Evolutionary conservation across 2,329 filamentous ascomycete genomes (phyloP).

Genomic region (Ciborinia camelliae): DNA sequence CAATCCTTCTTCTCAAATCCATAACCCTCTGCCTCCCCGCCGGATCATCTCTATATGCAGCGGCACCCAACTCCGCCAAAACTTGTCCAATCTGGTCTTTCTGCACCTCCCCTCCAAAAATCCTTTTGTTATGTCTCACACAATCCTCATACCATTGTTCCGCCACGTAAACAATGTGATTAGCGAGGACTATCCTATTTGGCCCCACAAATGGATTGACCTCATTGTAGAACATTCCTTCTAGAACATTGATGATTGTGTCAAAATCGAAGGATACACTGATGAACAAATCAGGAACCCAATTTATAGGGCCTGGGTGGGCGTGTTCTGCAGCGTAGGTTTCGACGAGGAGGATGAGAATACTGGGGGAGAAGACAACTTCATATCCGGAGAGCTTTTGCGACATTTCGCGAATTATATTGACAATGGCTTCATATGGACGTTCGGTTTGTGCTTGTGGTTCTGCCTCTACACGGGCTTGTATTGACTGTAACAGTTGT

Average conservation of each 20-base stretch:
- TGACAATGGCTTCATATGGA: constrained; percentile 69
- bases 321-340: constrained; percentile 59
- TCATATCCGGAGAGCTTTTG: constrained; percentile 63
- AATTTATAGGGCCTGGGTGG: constrained; percentile 46
- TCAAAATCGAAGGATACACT: constrained; percentile 61
- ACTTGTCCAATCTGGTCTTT: constrained; percentile 34
- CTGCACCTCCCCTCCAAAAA: constrained; percentile 60
- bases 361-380: constrained; percentile 61
- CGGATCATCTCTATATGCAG: constrained; percentile 34
- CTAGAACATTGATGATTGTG: constrained; percentile 57
- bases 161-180: constrained; percentile 60
- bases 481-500: constrained; percentile 70
- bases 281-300: constrained; percentile 59
- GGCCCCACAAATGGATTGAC: constrained; percentile 60
- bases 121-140: constrained; percentile 49
- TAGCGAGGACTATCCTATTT: constrained; percentile 54
- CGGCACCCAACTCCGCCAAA: constrained; percentile 5
- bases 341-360: constrained; percentile 60
- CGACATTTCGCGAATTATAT: constrained; percentile 61
- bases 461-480: constrained; percentile 45
- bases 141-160: constrained; percentile 59
- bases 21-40: constrained; percentile 41
- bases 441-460: constrained; percentile 43
- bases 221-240: constrained; percentile 64
- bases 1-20: constrained; percentile 42